Percentiles rank a stretch among this genome's conserved stretches.
Conservation (phyloP, 2,329 filamentous ascomycete genomes). For the Beauveria pseudobassiana region DNA sequence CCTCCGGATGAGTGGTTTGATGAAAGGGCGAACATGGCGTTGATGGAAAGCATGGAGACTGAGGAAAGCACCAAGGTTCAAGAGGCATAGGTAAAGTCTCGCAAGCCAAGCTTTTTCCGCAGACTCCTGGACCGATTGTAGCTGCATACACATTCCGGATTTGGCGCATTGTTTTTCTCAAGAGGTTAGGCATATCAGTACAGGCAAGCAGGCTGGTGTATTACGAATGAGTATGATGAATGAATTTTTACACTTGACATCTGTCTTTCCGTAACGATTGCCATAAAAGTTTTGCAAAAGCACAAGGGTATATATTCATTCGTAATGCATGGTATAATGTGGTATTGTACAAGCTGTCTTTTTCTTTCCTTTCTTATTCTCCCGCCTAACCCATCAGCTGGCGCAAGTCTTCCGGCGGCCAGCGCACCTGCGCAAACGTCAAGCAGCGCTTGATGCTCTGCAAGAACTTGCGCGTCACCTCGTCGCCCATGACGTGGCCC, state of each 20-base stretch:
- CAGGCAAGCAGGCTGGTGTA: background rate
- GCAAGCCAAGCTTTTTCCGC: background rate
- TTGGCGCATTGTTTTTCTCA: background rate
- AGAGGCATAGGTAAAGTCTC: background rate
- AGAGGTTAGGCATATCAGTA: background rate
- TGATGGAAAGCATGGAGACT: conserved; percentile 1
- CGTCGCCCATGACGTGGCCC: conserved; percentile 95
- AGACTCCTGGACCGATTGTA: background rate
- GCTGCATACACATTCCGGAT: background rate
- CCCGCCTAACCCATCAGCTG: conserved; percentile 79
- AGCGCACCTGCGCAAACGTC: conserved; percentile 93
- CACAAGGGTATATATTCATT: no score
- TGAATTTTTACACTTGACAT: background rate
- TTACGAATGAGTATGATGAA: background rate
- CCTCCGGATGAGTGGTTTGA: conserved; percentile 29
- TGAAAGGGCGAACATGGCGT: conserved; percentile 14
- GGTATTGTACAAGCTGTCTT: background rate
- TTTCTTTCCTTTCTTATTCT: conserved; percentile 2
- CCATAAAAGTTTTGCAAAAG: no score
- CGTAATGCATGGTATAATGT: no score
- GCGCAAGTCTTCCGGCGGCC: conserved; percentile 85
- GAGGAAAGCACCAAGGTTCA: background rate
- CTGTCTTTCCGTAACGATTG: background rate
- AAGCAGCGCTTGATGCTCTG: conserved; percentile 97
- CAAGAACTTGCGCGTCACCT: conserved; percentile 88